phyloP scores from a whole-genome alignment of 176 grass and related monocot species.

The Aegilops umbellulata region DNA sequence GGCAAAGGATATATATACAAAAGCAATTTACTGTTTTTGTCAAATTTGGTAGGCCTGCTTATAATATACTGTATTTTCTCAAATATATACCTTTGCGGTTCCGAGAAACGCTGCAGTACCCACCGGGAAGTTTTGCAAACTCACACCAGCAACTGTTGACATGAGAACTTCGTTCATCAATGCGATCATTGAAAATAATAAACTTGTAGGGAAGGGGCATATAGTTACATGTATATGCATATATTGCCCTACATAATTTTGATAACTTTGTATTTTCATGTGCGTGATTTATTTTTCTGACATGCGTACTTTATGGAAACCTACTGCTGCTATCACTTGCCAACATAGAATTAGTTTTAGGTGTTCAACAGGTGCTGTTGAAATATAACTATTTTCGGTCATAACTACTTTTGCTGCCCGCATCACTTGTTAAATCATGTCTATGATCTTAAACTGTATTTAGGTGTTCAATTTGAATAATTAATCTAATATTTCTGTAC shows the following conservation, averaged over 20 bases:
- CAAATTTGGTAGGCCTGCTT: background rate
- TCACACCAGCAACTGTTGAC: slow-evolving; percentile 74
- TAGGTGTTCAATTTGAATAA: background rate
- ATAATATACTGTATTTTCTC: background rate
- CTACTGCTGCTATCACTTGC: background rate
- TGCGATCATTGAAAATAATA: background rate
- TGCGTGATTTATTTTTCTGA: background rate
- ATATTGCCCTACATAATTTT: background rate
- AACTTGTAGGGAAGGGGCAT: background rate
- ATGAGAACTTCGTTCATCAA: background rate
- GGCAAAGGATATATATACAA: background rate
- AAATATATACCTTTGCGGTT: slow-evolving; percentile 59
- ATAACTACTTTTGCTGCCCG: background rate
- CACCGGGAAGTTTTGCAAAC: slow-evolving; percentile 78
- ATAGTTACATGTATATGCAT: background rate
- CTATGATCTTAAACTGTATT: background rate
- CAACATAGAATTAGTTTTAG: background rate
- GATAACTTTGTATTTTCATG: background rate
- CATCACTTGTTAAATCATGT: background rate
- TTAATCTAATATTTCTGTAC: background rate
- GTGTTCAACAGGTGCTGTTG: background rate
- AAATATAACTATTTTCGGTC: slow-evolving; percentile 1
- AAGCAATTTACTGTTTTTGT: background rate
- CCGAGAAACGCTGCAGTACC: slow-evolving; percentile 75
- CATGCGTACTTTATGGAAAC: background rate